These are phyloP conservation scores for Podospora pseudopauciseta DNA, from an alignment of 495 filamentous ascomycete genomes.

Conservation along the genomic window DNA sequence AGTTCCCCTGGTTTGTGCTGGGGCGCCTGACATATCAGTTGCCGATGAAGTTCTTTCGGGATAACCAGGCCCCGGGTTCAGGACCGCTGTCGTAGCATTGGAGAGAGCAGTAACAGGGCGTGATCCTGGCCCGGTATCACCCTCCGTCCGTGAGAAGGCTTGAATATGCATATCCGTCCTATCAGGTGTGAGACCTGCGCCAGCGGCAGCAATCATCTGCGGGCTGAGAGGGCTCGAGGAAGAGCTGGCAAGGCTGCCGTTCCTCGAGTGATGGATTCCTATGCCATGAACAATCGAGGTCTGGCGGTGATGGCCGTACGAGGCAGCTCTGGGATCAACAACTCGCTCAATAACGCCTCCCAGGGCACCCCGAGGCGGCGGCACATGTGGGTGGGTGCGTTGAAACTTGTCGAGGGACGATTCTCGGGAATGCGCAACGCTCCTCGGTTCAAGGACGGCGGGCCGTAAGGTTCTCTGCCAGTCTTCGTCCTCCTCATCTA, in stretches of 20 bases:
- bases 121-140: constrained; percentile 34
- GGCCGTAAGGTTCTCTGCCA: constrained; percentile 47
- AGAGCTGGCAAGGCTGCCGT: constrained; percentile 61
- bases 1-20: constrained; percentile 41
- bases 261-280: constrained; percentile 87
- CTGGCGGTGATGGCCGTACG: constrained; percentile 88
- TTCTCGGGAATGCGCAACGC: constrained; percentile 48
- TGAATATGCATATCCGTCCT: constrained; percentile 43
- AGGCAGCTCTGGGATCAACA: constrained; percentile 43
- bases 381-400: constrained; percentile 43
- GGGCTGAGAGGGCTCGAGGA: constrained; percentile 77
- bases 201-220: constrained; percentile 72
- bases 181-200: constrained; percentile 44
- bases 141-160: constrained; percentile 40
- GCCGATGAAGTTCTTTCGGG: constrained; percentile 38
- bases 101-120: constrained; percentile 43
- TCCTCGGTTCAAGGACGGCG: constrained; percentile 31
- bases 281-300: constrained; percentile 93
- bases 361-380: constrained; percentile 41
- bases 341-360: constrained; percentile 61
- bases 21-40: constrained; percentile 19
- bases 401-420: constrained; percentile 51
- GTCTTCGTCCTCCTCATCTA: constrained; percentile 42
- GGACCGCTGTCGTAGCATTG: constrained; percentile 33
- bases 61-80: constrained; percentile 27